Base-by-base conservation (phyloP, 1,284 basidiomycete genomes). In the Thecaphora frezii region DNA sequence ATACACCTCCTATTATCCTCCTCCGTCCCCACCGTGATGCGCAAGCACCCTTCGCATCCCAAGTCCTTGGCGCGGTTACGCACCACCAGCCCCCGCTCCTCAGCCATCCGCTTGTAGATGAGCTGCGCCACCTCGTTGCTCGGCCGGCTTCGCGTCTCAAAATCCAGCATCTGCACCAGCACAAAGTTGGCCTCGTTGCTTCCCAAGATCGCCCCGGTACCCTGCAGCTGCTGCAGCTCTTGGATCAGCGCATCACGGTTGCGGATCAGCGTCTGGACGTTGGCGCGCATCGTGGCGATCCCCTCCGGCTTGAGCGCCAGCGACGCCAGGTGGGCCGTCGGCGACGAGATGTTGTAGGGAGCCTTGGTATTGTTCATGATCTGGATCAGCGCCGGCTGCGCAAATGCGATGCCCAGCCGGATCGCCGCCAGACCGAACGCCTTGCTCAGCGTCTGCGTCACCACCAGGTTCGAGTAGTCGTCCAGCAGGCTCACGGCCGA, bases 331-430 rank as follows among this genome's bases (percentile, higher is more conserved):
- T 86, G 83, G 8, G 94, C 91, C 2, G 92, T 91, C 0, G 93
- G 93, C 0, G 89, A 86, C 14, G 93, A 94, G 68, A 98, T 88
- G 80, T 97, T 97, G 83, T 98, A 99, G 0, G 94, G 94, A 0
- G 94, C 96, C 80, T 98, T 98, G 48, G 94, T 91, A 80, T 97
- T 98, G 72, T 88, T 87, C 59, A 98, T 86, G 68, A 97, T 86
- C 77, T 94, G 93, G 45, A 97, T 88, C 19, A 97, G 82, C 0
- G 90, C 86, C 0, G 91, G 91, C 66, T 93, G 89, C 2, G 91
- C 90, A 58, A 97, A 83, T 0, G 92, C 91, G 54, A 94, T 86
- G 2, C 96, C 94, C 24, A 98, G 82, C 93, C 93, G 85, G 72
- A 99, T 96, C 7, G 88, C 93, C 5, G 96, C 96, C 2, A 99